These are phyloP conservation scores for Trematosphaeria pertusa DNA, from an alignment of 2,329 filamentous ascomycete species.

Conservation along the genomic window DNA sequence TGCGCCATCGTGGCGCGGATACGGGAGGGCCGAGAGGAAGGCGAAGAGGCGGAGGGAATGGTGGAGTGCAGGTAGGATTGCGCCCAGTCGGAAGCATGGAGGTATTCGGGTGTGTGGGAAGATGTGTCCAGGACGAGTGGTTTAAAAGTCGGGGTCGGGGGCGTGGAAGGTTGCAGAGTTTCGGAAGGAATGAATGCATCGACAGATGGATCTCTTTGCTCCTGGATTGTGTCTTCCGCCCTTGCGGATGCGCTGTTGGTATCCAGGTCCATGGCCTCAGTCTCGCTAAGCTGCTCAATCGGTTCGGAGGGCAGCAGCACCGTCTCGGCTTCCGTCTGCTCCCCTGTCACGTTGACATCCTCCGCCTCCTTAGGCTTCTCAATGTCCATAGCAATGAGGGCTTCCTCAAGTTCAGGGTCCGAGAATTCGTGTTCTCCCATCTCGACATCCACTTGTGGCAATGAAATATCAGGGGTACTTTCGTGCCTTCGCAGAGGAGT, in stretches of 20 bases:
- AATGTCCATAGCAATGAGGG: conserved; percentile 21
- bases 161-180: background rate
- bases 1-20: conserved; percentile 40
- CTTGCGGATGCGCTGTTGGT: no score
- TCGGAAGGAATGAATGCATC: background rate
- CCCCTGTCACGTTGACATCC: conserved; percentile 8
- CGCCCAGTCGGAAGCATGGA: conserved; percentile 38
- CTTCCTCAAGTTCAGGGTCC: conserved; percentile 37
- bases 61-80: conserved; percentile 33
- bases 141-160: conserved; percentile 1
- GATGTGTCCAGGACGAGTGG: conserved; percentile 7
- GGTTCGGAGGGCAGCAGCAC: background rate
- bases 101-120: conserved; percentile 26
- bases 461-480: background rate
- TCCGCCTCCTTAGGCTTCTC: background rate
- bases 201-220: background rate
- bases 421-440: conserved; percentile 25
- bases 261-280: background rate
- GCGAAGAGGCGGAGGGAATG: conserved; percentile 28
- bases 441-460: background rate
- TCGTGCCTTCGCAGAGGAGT: background rate
- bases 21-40: conserved; percentile 23
- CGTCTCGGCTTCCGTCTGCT: background rate
- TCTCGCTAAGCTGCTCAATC: background rate
- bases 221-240: no score